Evolutionary conservation across 257 asterid genomes (phyloP), one percentile per base, ranked within the genome.

Genomic region (Solanum corneliomulleri): DNA sequence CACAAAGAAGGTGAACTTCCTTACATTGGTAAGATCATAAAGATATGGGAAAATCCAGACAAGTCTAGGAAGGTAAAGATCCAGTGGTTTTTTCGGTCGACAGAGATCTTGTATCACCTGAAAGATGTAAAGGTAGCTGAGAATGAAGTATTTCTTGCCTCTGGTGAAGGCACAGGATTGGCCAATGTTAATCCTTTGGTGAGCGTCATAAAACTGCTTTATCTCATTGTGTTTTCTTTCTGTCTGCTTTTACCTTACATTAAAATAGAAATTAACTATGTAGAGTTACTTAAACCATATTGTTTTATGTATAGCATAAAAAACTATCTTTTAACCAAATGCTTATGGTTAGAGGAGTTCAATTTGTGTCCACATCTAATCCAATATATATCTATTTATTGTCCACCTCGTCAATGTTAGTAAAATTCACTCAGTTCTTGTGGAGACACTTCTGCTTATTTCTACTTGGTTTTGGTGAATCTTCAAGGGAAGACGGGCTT

Each of bases 81-180:
- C 78, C 99, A 95, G 0, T 96, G 99, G 99, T 95, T 94, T 92
- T 96, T 96, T 70, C 91, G 91, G 52, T 98, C 97, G 27, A 86
- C 94, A 1, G 99, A 96, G 89, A 92, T 96, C 81, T 88, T 91
- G 4, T 12, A 85, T 76, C 87, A 93, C 91, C 87, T 96, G 35
- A 66, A 68, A 42, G 94, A 90, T 86, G 89, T 75, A 15, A 42
- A 86, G 71, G 85, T 90, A 69, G 62, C 71, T 62, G 93, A 90
- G 91, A 94, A 96, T 25, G 99, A 96, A 86, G 84, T 96, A 13
- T 92, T 96, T 90, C 89, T 96, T n/a, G 99, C 98, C 14, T 89
- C 95, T 1, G 99, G 98, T 84, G 94, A 86, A 69, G 99, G 99
- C 44, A 44, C 0, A 13, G 98, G 98, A 31, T 95, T 94, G 85